phyloP scores from a whole-genome alignment of 306 rosid species.

The Cicer judaicum region DNA sequence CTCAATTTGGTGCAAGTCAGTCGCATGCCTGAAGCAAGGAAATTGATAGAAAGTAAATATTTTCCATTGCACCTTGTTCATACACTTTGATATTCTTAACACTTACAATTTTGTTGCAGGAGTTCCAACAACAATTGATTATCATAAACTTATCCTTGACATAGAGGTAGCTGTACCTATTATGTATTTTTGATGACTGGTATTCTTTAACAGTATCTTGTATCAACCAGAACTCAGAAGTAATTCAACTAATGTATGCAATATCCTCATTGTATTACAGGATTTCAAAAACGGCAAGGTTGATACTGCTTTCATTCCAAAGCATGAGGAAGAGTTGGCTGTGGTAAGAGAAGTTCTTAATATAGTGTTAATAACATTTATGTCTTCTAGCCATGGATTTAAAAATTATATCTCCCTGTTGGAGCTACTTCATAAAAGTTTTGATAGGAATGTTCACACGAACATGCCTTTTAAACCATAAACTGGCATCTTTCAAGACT shows the following conservation, averaged over 20 bases:
- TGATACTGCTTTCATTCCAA: constrained; percentile 95
- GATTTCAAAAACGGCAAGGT: constrained; percentile 92
- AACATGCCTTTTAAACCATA: constrained; percentile 28
- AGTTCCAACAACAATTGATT: constrained; percentile 97
- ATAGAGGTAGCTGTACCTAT: constrained; percentile 62
- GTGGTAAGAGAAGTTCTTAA: constrained; percentile 56
- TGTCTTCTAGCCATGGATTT: neutral
- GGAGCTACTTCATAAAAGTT: constrained; percentile 32
- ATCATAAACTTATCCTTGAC: constrained; percentile 96
- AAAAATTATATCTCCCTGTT: constrained; percentile 24
- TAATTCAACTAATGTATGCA: constrained; percentile 29
- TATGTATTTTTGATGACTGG: constrained; percentile 1
- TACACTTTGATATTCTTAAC: constrained; percentile 22
- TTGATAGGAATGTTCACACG: constrained; percentile 11
- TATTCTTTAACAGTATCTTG: constrained; percentile 34
- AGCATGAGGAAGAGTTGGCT: constrained; percentile 84
- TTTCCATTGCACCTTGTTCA: constrained; percentile 30
- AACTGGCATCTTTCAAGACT: neutral
- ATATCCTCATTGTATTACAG: constrained; percentile 48
- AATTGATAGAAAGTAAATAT: constrained; percentile 11
- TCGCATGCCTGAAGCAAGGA: constrained; percentile 36
- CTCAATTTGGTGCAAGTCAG: constrained; percentile 20
- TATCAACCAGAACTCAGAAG: constrained; percentile 12
- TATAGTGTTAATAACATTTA: constrained; percentile 9
- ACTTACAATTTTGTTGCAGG: constrained; percentile 56